Evolutionary conservation across 148 eudicot genomes (phyloP), one percentile per base, ranked within the genome.

Genomic region (Rheum nobile): DNA sequence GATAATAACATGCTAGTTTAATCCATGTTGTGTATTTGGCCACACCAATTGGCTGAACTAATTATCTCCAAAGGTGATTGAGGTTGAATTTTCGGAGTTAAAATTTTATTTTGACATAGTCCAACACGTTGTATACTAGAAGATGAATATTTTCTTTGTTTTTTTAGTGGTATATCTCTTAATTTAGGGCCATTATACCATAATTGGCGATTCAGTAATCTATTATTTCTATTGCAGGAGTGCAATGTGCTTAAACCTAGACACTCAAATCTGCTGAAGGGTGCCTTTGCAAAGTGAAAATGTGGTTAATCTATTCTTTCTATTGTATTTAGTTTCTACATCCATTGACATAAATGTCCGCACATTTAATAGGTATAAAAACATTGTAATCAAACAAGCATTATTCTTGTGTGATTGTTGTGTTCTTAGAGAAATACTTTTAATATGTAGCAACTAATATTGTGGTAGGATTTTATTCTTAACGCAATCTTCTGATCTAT

Each of bases 211-310:
- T 8, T 19, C 34, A 31, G 35, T 78, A 21, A 44, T 46, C 44
- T 26, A 74, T 75, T 4, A 77, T 80, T 72, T 22, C 29, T 63
- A 10, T 69, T 80, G 76, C 86, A 93, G 98, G 98, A 91, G 71
- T 88, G 79, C 89, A 85, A 84, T 80, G 85, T 83, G 68, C 85
- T 86, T 55, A 92, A 95, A 77, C 92, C 96, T 61, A 78, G 92
- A 70, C 97, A 95, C 81, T 84, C 79, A 21, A 86, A 79, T 76
- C 88, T 95, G 24, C 87, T 92, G 21, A 91, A 84, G 78, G 89
- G 90, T 79, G 99, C 99, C 74, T 75, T n/a, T 90, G 77, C 83
- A 75, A 72, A 86, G 80, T n/a, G 78, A 87, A 80, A 78, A 81
- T 77, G 99, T 95, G n/a, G n/a, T n/a, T n/a, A n/a, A n/a, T n/a